Conservation (phyloP, 2,329 filamentous ascomycete species). For the Aspergillus neotritici region DNA sequence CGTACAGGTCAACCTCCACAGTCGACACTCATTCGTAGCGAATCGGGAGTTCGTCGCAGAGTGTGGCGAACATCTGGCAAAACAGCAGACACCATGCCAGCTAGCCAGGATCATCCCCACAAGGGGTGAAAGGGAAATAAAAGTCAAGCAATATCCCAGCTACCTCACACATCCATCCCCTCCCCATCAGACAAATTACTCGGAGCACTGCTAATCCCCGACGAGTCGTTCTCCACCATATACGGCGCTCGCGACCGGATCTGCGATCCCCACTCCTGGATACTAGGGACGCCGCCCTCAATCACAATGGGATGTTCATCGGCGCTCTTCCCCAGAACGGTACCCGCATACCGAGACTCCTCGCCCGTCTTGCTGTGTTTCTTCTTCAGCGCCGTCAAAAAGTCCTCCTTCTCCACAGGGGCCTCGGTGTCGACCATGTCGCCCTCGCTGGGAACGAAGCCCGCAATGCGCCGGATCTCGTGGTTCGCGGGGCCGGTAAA, state of each 20-base stretch:
- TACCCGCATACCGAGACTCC: conserved; percentile 78
- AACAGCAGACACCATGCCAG: neutral
- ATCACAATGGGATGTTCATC: conserved; percentile 69
- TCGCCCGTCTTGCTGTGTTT: conserved; percentile 87
- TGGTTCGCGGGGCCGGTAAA: conserved; percentile 65
- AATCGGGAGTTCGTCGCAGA: no score
- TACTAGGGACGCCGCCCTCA: conserved; percentile 67
- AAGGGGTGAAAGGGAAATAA: neutral
- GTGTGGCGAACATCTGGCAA: no score
- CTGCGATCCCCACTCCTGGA: conserved; percentile 58
- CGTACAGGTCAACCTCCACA: no score
- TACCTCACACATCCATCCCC: conserved; percentile 30
- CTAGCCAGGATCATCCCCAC: neutral
- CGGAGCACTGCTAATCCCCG: conserved; percentile 36
- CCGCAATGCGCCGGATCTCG: conserved; percentile 76
- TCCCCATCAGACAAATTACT: conserved; percentile 36
- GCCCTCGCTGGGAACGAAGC: conserved; percentile 56
- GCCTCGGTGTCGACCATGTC: conserved; percentile 45
- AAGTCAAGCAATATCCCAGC: neutral
- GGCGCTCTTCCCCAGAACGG: conserved; percentile 67
- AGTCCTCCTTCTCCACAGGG: conserved; percentile 60
- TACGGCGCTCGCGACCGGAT: conserved; percentile 27
- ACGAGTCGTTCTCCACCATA: conserved; percentile 29
- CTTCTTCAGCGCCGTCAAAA: conserved; percentile 73
- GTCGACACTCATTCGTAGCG: no score